These are phyloP conservation scores for Zelopaecilomyces penicillatus DNA, from an alignment of 2,329 filamentous ascomycete species.

Conservation along the genomic window DNA sequence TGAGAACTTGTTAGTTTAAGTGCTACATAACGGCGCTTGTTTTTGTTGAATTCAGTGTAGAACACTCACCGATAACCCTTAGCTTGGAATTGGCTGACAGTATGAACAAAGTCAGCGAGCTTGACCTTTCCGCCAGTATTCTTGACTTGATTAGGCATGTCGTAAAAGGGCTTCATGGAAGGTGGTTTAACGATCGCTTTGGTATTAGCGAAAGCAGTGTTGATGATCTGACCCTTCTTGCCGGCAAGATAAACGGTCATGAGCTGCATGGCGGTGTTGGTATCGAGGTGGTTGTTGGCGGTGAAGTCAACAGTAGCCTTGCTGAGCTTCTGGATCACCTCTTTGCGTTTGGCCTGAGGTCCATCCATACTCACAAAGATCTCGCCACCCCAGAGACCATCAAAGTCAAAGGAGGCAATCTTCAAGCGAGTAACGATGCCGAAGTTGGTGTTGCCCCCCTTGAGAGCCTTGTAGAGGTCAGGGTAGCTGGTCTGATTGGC, in stretches of 20 bases:
- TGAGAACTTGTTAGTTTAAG: no score
- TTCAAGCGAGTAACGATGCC: constrained; percentile 31
- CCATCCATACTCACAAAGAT: constrained; percentile 1
- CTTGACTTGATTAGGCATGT: constrained; percentile 8
- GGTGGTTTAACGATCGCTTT: constrained; percentile 4
- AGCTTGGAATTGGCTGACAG: constrained; percentile 8
- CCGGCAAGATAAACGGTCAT: constrained; percentile 2
- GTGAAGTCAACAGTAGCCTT: constrained; percentile 1
- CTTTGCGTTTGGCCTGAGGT: neutral
- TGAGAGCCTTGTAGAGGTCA: constrained; percentile 39
- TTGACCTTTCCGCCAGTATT: constrained; percentile 5
- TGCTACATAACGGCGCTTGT: no score
- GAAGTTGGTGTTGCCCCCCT: constrained; percentile 41
- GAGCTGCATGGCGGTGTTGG: constrained; percentile 1
- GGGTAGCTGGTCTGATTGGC: constrained; percentile 25
- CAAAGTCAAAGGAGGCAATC: constrained; percentile 2
- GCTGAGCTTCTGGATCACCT: neutral
- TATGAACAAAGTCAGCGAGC: constrained; percentile 7
- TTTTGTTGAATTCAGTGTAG: neutral
- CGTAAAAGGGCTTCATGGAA: constrained; percentile 7
- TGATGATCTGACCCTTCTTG: constrained; percentile 1
- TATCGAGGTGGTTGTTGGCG: constrained; percentile 1
- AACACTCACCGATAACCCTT: constrained; percentile 9
- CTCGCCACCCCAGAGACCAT: constrained; percentile 2
- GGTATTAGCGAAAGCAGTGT: constrained; percentile 4